These are phyloP conservation scores for Beverwykella pulmonaria DNA, from an alignment of 495 filamentous ascomycete species.

Conservation along the genomic window DNA sequence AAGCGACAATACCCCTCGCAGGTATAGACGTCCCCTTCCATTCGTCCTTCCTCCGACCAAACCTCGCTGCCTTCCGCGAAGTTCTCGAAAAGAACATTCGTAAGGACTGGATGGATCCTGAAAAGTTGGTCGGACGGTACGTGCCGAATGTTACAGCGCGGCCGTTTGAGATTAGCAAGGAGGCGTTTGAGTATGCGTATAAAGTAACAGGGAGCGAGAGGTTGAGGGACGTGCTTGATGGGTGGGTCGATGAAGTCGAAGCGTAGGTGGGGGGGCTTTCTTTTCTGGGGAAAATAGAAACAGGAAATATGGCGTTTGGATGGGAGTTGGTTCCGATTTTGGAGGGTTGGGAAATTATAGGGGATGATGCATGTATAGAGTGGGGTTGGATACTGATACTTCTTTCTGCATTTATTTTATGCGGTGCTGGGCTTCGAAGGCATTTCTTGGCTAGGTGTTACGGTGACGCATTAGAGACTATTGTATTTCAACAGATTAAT, in stretches of 20 bases:
- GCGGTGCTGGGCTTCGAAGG: too few species aligned
- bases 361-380: too few species aligned
- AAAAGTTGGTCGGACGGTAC: slow-evolving; percentile 44
- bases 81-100: slow-evolving; percentile 38
- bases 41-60: slow-evolving; percentile 42
- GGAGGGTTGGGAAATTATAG: too few species aligned
- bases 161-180: slow-evolving; percentile 38
- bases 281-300: not conserved
- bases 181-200: slow-evolving; percentile 24
- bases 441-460: too few species aligned
- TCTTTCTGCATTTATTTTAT: too few species aligned
- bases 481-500: too few species aligned
- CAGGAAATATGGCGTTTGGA: too few species aligned
- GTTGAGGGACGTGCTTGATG: slow-evolving; percentile 15
- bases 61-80: slow-evolving; percentile 41
- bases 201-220: slow-evolving; percentile 18
- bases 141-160: slow-evolving; percentile 49
- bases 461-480: too few species aligned
- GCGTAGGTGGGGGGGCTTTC: not conserved
- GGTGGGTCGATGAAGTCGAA: not conserved
- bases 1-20: slow-evolving; percentile 47
- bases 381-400: too few species aligned
- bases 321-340: too few species aligned
- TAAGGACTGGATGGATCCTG: slow-evolving; percentile 33
- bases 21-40: slow-evolving; percentile 54